Evolutionary conservation across 2,329 filamentous ascomycete genomes (phyloP), one percentile per base, ranked within the genome.

Genomic region (Trichoderma afroharzianum): DNA sequence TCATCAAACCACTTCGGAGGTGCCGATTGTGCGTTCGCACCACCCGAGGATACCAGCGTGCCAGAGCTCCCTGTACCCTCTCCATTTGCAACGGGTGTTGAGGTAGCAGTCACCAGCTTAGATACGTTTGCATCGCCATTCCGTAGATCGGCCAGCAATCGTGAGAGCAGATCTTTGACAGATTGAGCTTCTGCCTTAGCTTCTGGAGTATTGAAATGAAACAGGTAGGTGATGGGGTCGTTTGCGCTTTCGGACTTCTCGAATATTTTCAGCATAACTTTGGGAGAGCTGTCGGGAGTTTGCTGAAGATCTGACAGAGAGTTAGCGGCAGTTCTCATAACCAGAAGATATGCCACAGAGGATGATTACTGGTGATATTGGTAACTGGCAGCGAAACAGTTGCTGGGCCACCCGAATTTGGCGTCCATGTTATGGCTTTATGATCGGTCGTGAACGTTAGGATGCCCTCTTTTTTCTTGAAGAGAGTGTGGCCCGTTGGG

Each of bases 401-500:
- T 4, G 92, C 87, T 68, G 90, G 85, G 3, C 90, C 88, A 39
- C 88, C 87, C 59, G 87, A 87, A 68, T 88, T 86, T 11, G 94
- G 92, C 36, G 90, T 93, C 95, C 95, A 99, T 80, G 89, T 91
- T 73, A 98, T 88, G 47, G 87, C 90, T 78, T 88, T 88, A 77
- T 89, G 87, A 81, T 97, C 93, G 71, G 87, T 84, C 18, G 92
- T 90, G 76, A 98, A 86, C 30, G 90, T 88, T 77, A 99, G 84
- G 73, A 89, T 88, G 80, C 96, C 96, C 85, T 98, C 93, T 82
- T 97, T 96, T 86, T 98, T 99, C 84, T 98, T 98, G 87, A 96
- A 98, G 72, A 91, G 86, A 67, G 92, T 91, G 74, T 88, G 88
- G 72, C 91, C 93, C 76, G 85, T 87, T 67, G 88, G 89, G 73